These are phyloP conservation scores for Polyporus arcularius DNA, from an alignment of 768 basidiomycete genomes.

Conservation along the genomic window DNA sequence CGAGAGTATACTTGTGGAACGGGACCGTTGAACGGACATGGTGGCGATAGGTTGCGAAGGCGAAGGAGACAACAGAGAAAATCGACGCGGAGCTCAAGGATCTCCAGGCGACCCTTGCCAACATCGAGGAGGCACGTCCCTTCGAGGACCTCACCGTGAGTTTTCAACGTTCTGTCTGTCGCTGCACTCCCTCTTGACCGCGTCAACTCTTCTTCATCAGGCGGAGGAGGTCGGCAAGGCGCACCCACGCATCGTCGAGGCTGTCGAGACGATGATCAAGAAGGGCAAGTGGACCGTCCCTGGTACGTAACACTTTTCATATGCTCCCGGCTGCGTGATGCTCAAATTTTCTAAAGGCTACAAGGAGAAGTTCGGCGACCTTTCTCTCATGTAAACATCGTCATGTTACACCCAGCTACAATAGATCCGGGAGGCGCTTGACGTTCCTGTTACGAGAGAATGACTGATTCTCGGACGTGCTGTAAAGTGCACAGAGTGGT, in stretches of 20 bases:
- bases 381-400: conserved; percentile 77
- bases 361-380: conserved; percentile 96
- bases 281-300: conserved; percentile 99
- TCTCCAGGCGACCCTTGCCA: conserved; percentile 89
- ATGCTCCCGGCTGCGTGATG: neutral
- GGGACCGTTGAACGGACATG: neutral
- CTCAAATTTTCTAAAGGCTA: conserved; percentile 51
- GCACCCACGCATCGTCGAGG: conserved; percentile 88
- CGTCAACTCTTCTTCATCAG: conserved; percentile 38
- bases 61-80: conserved; percentile 86
- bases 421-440: conserved; percentile 21
- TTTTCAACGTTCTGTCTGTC: conserved; percentile 7
- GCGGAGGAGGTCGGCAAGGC: conserved; percentile 88
- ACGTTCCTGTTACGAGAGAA: conserved; percentile 11
- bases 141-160: conserved; percentile 95
- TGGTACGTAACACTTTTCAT: conserved; percentile 45
- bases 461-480: too few relatives aligned
- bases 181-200: too few relatives aligned
- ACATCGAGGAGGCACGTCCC: conserved; percentile 96
- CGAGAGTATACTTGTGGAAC: neutral
- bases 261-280: conserved; percentile 92
- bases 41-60: conserved; percentile 70
- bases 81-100: conserved; percentile 90
- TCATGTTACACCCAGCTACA: conserved; percentile 4
- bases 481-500: too few relatives aligned